A percentile compares a stretch with the other conserved stretches of the same genome.
Evolutionary conservation across 192 early-diverging fungal genomes (phyloP).

Genomic region (Gryganskiella cystojenkinii): DNA sequence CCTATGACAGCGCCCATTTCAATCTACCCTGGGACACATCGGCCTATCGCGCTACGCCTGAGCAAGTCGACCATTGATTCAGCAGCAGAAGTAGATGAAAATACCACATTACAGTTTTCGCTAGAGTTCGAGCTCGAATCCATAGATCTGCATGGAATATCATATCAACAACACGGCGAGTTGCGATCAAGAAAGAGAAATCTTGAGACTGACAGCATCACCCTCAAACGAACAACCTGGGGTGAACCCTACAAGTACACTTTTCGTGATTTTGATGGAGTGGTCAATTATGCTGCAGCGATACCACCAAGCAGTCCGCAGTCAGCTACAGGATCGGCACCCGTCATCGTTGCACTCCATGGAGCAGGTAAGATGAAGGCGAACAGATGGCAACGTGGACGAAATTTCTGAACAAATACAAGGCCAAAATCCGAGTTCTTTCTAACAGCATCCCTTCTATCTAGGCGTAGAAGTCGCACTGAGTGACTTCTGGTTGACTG

Average conservation of each 20-base stretch:
- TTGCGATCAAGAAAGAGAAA: too few species aligned
- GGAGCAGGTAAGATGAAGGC: constrained; percentile 64
- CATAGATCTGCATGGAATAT: background rate
- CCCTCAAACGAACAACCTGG: constrained; percentile 44
- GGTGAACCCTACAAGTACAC: constrained; percentile 75
- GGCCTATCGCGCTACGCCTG: constrained; percentile 26
- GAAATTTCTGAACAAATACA: background rate
- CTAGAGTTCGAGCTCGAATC: constrained; percentile 10
- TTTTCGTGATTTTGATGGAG: constrained; percentile 73
- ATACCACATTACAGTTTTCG: background rate
- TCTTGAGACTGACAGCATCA: constrained; percentile 12
- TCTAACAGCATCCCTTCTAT: background rate
- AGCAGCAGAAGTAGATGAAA: background rate
- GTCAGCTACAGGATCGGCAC: constrained; percentile 33
- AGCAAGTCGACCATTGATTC: background rate
- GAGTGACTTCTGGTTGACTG: constrained; percentile 68
- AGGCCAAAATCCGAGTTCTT: background rate
- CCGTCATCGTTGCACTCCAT: constrained; percentile 76
- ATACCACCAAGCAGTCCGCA: constrained; percentile 56
- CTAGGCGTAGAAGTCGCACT: constrained; percentile 62
- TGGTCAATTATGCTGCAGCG: constrained; percentile 70
- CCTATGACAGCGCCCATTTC: background rate
- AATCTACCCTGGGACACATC: constrained; percentile 23
- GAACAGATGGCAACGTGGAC: background rate
- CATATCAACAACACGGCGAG: background rate